Conservation (phyloP, 1,139 yeast species). For the Blastobotrys proliferans region DNA sequence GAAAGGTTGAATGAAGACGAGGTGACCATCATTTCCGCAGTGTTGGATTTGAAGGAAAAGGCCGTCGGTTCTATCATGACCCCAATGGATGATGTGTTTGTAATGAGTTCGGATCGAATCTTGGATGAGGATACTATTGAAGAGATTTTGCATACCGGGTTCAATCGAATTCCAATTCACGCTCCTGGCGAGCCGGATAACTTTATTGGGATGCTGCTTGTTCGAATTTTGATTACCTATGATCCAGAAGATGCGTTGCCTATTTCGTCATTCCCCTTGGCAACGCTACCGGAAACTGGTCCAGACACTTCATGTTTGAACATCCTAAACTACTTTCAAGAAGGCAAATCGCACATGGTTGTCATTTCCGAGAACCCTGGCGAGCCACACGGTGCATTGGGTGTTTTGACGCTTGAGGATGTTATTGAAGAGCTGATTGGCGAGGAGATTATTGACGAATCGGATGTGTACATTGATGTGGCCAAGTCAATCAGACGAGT, state of each 20-base stretch:
- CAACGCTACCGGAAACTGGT: constrained; percentile 92
- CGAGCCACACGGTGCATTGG: constrained; percentile 78
- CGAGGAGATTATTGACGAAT: constrained; percentile 94
- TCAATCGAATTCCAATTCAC: constrained; percentile 93
- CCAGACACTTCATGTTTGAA: constrained; percentile 90
- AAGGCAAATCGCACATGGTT: constrained; percentile 97
- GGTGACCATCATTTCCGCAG: constrained; percentile 93
- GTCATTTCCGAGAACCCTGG: constrained; percentile 88
- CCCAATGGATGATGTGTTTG: constrained; percentile 85
- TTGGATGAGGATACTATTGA: constrained; percentile 84
- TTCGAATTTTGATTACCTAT: constrained; percentile 85
- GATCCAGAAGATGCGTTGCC: constrained; percentile 96
- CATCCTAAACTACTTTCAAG: constrained; percentile 92
- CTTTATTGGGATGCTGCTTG: constrained; percentile 92
- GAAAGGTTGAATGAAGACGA: constrained; percentile 92
- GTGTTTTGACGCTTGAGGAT: constrained; percentile 91
- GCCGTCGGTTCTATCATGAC: constrained; percentile 88
- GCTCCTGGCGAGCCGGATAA: constrained; percentile 85
- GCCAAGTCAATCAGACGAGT: constrained; percentile 73
- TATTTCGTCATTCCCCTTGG: constrained; percentile 88
- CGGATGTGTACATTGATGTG: constrained; percentile 91
- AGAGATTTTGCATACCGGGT: constrained; percentile 89
- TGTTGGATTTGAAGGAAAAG: constrained; percentile 88
- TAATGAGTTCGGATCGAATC: constrained; percentile 79
- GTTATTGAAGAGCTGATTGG: constrained; percentile 97